Percentiles rank a stretch among this genome's conserved stretches.
These are phyloP conservation scores for Wickerhamomyces xylosicus DNA, from an alignment of 805 yeast species.

Conservation along the genomic window DNA sequence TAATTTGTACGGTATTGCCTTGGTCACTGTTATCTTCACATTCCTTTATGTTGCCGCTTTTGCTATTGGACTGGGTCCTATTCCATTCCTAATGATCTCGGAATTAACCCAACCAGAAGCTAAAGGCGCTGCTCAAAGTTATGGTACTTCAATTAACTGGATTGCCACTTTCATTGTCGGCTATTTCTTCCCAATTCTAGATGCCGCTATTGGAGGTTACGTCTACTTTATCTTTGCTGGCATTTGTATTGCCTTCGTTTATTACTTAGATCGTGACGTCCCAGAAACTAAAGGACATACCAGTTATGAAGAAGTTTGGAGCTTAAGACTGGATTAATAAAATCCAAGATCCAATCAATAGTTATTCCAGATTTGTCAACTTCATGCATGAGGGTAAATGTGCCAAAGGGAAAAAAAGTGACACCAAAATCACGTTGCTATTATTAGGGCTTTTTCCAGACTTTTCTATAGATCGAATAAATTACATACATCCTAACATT, in stretches of 20 bases:
- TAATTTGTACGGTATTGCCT: constrained; percentile 36
- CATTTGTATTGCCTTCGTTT: constrained; percentile 39
- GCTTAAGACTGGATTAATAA: constrained; percentile 14
- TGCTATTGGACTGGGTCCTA: constrained; percentile 92
- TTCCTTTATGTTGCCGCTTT: constrained; percentile 72
- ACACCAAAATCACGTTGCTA: neutral
- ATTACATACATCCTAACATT: neutral
- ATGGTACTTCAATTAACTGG: constrained; percentile 91
- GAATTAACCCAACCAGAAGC: constrained; percentile 82
- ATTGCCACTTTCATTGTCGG: constrained; percentile 78
- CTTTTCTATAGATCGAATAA: neutral
- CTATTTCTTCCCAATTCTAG: constrained; percentile 66
- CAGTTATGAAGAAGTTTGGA: constrained; percentile 64
- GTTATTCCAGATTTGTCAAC: no score
- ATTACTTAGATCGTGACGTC: constrained; percentile 35
- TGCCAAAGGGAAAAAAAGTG: no score
- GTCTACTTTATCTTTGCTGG: constrained; percentile 66
- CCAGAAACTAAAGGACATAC: constrained; percentile 73
- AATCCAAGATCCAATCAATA: no score
- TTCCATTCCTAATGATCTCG: constrained; percentile 80
- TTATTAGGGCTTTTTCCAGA: neutral
- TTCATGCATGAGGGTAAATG: no score
- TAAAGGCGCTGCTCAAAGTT: constrained; percentile 81
- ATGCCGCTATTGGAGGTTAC: constrained; percentile 59
- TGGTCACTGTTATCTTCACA: constrained; percentile 51